Base-by-base conservation (phyloP, 805 yeast genomes). In the Lipomyces yamadae region DNA sequence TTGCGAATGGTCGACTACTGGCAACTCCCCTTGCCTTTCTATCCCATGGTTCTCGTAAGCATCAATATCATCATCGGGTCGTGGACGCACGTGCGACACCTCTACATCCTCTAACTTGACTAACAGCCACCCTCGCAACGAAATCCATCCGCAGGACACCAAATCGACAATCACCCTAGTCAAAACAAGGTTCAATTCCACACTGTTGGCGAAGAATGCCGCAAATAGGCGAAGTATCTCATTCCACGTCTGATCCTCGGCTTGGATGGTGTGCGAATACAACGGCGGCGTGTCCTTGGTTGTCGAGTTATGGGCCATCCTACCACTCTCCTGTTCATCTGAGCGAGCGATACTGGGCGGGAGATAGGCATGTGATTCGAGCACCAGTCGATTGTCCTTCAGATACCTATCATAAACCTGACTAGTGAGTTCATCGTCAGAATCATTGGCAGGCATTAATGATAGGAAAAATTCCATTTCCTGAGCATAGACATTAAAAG, bases 151-250 rank as follows among this genome's bases (percentile, higher is more conserved):
- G 42, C 71, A 70, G n/a, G 67, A 50, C 1, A 69, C 72, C 18
- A 75, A 60, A 18, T 75, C 76, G 18, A 70, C 57, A 18, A 75
- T 29, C 6, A 73, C 65, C 13, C 71, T 68, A 0, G 76, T 74
- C 29, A 75, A 63, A 4, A 69, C 69, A 45, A 75, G 58, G 60
- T 75, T 75, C 33, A 73, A 64, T n/a, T 75, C 75, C 30, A 69
- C 69, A 13, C 72, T 55, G 64, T 75, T 75, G 11, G 72, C 69
- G 50, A 69, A 75, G 57, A 72, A 75, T 18, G 37, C 35, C 2
- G 63, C 18, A 2, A 72, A 42, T 37, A 69, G 58, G 5, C 57
- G 55, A 2, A 64, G 39, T 4, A 71, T 35, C 30, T 58, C 54
- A 8, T 45, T 55, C 64, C 71, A 57, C 29, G 62, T 60, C 34